phyloP scores from a whole-genome alignment of 345 rosid genomes.

The Gossypium bickii region DNA sequence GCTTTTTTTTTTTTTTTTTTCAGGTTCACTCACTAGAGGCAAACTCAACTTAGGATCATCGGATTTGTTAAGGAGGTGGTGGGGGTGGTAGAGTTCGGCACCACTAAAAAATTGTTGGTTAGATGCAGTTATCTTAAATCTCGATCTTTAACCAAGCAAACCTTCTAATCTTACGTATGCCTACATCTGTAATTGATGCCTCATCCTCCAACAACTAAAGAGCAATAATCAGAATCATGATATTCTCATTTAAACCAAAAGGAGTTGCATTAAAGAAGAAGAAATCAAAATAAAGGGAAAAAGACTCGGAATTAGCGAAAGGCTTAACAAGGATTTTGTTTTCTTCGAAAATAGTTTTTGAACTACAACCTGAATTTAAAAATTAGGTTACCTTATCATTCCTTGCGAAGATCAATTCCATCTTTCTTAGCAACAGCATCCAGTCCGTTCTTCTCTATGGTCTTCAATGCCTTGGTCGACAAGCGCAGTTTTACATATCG shows the following conservation, averaged over 20 bases:
- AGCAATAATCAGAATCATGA: background rate
- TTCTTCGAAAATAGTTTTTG: background rate
- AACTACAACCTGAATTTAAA: background rate
- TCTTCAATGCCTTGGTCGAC: slow-evolving; percentile 77
- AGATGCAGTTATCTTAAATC: too few relatives aligned
- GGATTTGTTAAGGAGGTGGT: too few relatives aligned
- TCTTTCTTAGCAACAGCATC: slow-evolving; percentile 98
- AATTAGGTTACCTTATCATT: slow-evolving; percentile 13
- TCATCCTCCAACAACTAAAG: background rate
- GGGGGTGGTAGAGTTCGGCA: too few relatives aligned
- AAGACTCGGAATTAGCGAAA: background rate
- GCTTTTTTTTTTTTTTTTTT: too few relatives aligned
- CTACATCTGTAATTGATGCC: background rate
- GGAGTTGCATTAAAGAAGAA: background rate
- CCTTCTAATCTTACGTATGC: too few relatives aligned
- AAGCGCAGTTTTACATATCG: slow-evolving; percentile 76
- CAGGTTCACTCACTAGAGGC: too few relatives aligned
- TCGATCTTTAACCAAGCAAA: too few relatives aligned
- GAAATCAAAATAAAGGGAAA: background rate
- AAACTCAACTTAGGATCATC: too few relatives aligned
- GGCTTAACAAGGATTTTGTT: background rate
- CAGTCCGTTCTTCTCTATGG: slow-evolving; percentile 87
- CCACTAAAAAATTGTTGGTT: too few relatives aligned
- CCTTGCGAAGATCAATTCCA: slow-evolving; percentile 79
- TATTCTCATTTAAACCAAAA: background rate